Evolutionary conservation across 2,329 filamentous ascomycete genomes (phyloP).

Genomic region (Tolypocladium endophyticum): DNA sequence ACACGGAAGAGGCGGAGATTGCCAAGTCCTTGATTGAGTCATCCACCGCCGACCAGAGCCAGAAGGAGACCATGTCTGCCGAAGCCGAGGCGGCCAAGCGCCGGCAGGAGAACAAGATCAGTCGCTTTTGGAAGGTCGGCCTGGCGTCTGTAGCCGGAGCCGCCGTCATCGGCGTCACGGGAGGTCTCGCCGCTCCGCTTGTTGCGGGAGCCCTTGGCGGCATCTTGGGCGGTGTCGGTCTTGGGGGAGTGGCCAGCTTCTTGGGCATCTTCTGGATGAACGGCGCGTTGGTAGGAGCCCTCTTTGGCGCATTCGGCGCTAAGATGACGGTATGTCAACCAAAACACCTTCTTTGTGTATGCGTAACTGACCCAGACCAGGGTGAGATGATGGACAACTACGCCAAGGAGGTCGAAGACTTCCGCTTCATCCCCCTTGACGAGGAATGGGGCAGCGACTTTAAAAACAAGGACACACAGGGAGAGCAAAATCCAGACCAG

Average conservation of each 20-base stretch:
- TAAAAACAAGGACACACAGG: not conserved
- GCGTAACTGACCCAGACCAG: constrained; percentile 15
- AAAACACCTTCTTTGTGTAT: too few relatives aligned
- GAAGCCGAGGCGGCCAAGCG: constrained; percentile 68
- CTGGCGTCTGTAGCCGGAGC: constrained; percentile 82
- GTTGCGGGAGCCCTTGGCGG: constrained; percentile 79
- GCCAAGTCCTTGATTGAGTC: constrained; percentile 65
- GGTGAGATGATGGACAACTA: constrained; percentile 83
- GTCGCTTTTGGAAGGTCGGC: constrained; percentile 81
- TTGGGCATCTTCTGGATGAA: constrained; percentile 80
- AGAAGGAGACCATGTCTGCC: constrained; percentile 49
- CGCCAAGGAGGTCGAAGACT: constrained; percentile 76
- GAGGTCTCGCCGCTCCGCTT: constrained; percentile 79
- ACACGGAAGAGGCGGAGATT: constrained; percentile 63
- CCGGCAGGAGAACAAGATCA: constrained; percentile 56
- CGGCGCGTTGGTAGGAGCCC: constrained; percentile 69
- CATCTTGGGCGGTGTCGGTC: constrained; percentile 73
- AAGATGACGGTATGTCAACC: constrained; percentile 44
- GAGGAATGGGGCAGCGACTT: constrained; percentile 25
- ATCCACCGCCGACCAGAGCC: constrained; percentile 31
- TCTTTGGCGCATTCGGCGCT: constrained; percentile 85
- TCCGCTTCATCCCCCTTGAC: constrained; percentile 64
- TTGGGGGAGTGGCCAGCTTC: constrained; percentile 79
- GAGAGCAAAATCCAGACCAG: constrained; percentile 15
- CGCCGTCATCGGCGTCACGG: constrained; percentile 81